Base-by-base conservation (phyloP, 495 filamentous ascomycete genomes). In the Immersiella caudata region DNA sequence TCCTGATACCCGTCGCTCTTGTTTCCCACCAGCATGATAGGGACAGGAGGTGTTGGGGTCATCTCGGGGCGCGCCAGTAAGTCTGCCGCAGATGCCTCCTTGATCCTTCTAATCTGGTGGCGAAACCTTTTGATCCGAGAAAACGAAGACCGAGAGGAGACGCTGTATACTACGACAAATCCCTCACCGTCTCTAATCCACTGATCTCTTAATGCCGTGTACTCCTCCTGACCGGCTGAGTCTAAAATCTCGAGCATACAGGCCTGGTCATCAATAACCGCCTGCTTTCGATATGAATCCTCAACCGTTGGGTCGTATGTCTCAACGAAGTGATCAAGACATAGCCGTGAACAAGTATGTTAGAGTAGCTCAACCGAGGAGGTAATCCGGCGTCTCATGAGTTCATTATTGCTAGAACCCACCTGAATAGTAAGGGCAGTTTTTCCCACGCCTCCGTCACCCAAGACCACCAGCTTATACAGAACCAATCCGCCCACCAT, bases 171-270 rank as follows among this genome's bases (percentile, higher is more conserved):
- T 58, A 99, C 84, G 8, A 99, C 90, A 76, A 99, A 98, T 0
- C 94, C 95, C 76, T 99, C 95, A 29, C 95, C 94, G 75, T 97
- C 94, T 35, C 95, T 86, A 72, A 98, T 98, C 94, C 94, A 98
- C 81, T 98, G 95, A 76, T 99, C 95, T 71, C 95, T 85, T 72
- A 98, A 83, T 36, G 95, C 94, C 60, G 94, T 97, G 78, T 99
- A 99, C 80, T 99, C 95, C 81, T 99, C 95, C 80, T 99, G 95
- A n/a, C 95, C 95, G 33, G 95, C 95, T 27, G 95, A 98, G 82
- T 99, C 95, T 65, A 99, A 85, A 27, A 98, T 93, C 80, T 99
- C 95, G 72, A 98, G 86, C 94, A 99, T 98, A 82, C 94, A 97
- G 21, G 94, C 91, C 74, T 95, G 92, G 64, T 89, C 87, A 78